phyloP scores from a whole-genome alignment of 495 filamentous ascomycete species.

The Bacidia gigantensis region DNA sequence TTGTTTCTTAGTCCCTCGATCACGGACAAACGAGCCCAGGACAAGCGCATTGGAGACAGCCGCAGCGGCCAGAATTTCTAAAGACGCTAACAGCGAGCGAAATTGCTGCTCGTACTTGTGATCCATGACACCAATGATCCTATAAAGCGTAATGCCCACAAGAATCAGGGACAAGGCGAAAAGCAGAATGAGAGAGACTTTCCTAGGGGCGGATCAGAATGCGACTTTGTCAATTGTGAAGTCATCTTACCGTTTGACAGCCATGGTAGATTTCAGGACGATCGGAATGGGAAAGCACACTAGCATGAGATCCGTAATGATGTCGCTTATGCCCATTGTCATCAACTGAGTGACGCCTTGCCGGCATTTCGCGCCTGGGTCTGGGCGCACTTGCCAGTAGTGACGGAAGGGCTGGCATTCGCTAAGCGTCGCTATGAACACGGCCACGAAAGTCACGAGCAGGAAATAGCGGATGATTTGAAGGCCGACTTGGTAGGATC shows the following conservation, averaged over 20 bases:
- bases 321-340: constrained; percentile 74
- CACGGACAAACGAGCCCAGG: constrained; percentile 69
- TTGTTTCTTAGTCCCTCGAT: constrained; percentile 63
- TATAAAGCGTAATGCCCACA: constrained; percentile 61
- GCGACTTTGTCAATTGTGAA: not conserved
- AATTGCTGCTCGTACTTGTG: constrained; percentile 53
- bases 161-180: constrained; percentile 72
- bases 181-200: constrained; percentile 52
- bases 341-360: constrained; percentile 72
- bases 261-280: constrained; percentile 60
- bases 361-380: constrained; percentile 74
- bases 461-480: constrained; percentile 61
- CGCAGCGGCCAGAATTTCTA: constrained; percentile 67
- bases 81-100: constrained; percentile 61
- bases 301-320: constrained; percentile 76
- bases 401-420: constrained; percentile 77
- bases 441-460: constrained; percentile 57
- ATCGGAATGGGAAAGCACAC: constrained; percentile 81
- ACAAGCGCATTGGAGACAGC: constrained; percentile 65
- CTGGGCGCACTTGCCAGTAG: constrained; percentile 86
- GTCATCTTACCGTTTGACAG: constrained; percentile 37
- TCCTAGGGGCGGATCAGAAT: constrained; percentile 21
- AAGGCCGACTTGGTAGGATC: constrained; percentile 52
- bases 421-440: constrained; percentile 63
- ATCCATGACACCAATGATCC: constrained; percentile 56